Evolutionary conservation across 2,329 filamentous ascomycete species (phyloP), one percentile per base, ranked within the genome.

Genomic region (Botrytis aclada): DNA sequence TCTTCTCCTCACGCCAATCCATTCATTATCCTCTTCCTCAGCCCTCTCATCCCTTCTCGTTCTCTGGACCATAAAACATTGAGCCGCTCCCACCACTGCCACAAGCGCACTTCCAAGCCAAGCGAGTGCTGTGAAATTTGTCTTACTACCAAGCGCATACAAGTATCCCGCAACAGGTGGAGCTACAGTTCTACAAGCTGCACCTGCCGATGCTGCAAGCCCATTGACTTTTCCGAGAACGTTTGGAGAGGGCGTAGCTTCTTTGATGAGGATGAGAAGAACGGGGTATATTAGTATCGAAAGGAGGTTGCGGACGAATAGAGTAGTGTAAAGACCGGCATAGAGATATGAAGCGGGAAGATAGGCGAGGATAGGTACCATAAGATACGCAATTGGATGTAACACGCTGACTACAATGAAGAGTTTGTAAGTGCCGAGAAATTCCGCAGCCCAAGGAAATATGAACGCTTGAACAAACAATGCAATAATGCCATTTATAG

Each of bases 261-360:
- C 88, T 81, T 92, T 92, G 84, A 92, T 87, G 45, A 91, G 83
- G 76, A 92, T 92, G 62, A 92, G 83, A 54, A 92, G 84, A 8
- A 91, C 84, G 3, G 89, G 90, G 78, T 90, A 92, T 14, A 90
- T 83, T 71, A 89, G 84, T 77, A 91, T 91, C 63, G 86, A 87
- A 54, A 90, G 83, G 22, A 90, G 78, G 77, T 90, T 91, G 70
- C 89, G 86, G 56, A 91, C 74, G 8, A 77, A 74, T 20, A 81
- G 77, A 60, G 77, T 78, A 14, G 74, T 67, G 79, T 91, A 92
- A 74, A 92, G 89, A 69, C 86, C 88, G 0, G 86, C 82, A 76
- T 85, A 87, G 25, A 91, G 79, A 62, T 85, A 70, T 84, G 82
- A 71, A 2, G 71, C 20, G 2, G 89, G 88, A 4, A 90, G 84